Evolutionary conservation across 768 basidiomycete species (phyloP), one percentile per base, ranked within the genome.

Genomic region (Boletellus emodensis): DNA sequence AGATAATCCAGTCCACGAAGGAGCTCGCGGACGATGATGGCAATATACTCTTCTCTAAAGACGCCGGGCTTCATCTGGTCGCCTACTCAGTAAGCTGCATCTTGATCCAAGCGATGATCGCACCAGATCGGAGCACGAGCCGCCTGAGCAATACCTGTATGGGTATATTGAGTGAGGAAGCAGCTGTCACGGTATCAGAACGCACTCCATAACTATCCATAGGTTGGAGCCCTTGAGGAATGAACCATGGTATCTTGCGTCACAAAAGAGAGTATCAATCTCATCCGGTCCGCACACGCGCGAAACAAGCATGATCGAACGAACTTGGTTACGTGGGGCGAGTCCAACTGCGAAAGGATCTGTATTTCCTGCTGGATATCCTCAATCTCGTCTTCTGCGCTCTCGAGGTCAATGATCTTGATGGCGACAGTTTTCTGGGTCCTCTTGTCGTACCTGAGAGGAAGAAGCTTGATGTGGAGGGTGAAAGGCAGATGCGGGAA

Each of bases 351-450:
- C 7, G 91, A 93, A 13, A 99, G 81, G 55, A 99, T 98, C 70
- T 96, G 92, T 49, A 99, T 98, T 70, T 99, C 96, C 68, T 96
- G 92, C 62, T 98, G 93, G 52, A 99, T 98, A 72, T 98, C 96
- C 68, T 98, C 96, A 64, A 98, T 97, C 75, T 99, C 96, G 65
- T 99, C 96, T 70, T 98, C 96, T 45, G 96, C 96, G 64, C 90
- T 93, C 71, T 99, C 96, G 30, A 99, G 82, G 75, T 98, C 94
- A 67, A 99, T 98, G 61, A 98, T 95, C 84, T 94, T 99, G 77
- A 99, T 98, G 40, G 96, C 96, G 22, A 99, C 96, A 1, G 95
- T 94, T 75, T 87, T 88, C 69, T 94, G 90, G 22, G 94, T 96
- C 52, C 92, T 81, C 66, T 92, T 92, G 73, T 98, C 94, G 63